Conservation (phyloP, 805 yeast genomes). For the Schizosaccharomyces octosporus region DNA sequence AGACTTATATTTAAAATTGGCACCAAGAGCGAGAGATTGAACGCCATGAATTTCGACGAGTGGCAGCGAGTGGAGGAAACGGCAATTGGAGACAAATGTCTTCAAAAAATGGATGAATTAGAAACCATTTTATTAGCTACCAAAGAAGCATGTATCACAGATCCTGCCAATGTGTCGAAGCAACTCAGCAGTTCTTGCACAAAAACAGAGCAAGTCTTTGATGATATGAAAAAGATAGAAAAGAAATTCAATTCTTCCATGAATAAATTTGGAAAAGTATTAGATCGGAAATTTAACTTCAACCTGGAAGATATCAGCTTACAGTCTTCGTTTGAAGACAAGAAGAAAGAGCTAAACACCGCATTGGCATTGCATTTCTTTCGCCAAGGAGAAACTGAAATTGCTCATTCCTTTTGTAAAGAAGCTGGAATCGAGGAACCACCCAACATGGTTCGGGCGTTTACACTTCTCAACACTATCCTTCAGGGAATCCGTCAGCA, state of each 20-base stretch:
- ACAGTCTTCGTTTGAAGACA: constrained; percentile 7
- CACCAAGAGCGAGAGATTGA: too few species aligned
- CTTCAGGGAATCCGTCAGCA: not conserved
- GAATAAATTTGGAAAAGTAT: not conserved
- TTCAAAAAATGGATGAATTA: not conserved
- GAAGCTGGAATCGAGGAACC: constrained; percentile 9
- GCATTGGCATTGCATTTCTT: constrained; percentile 24
- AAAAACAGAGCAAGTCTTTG: constrained; percentile 13
- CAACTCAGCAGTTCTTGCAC: constrained; percentile 5
- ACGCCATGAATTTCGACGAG: not conserved
- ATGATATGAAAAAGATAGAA: constrained; percentile 12
- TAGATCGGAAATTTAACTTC: constrained; percentile 5
- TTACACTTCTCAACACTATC: not conserved
- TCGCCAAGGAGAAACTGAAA: constrained; percentile 22
- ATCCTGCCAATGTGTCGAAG: not conserved
- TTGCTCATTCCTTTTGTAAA: constrained; percentile 14
- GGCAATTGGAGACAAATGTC: not conserved
- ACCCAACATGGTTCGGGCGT: constrained; percentile 4
- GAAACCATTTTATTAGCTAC: constrained; percentile 7
- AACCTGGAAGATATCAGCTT: constrained; percentile 7
- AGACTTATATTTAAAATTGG: too few species aligned
- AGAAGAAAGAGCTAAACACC: constrained; percentile 13
- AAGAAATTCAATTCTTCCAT: not conserved
- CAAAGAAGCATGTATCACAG: constrained; percentile 1
- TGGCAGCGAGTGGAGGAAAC: not conserved